phyloP scores from a whole-genome alignment of 768 basidiomycete genomes.

The Rhizopogon vinicolor region DNA sequence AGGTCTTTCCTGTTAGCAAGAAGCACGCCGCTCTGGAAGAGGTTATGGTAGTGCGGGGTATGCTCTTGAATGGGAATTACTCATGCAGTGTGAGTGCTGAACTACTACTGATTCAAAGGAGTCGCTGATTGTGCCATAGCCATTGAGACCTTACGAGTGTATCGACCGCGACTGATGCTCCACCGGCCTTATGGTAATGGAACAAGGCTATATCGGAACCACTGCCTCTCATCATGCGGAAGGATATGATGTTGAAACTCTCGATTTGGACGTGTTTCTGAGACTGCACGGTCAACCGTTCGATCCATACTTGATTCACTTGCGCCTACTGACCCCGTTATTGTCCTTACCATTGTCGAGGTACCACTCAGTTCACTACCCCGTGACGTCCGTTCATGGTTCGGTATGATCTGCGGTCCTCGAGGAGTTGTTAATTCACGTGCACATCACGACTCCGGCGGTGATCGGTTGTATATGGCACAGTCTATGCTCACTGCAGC shows the following conservation, averaged over 20 bases:
- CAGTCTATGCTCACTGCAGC: conserved; percentile 87
- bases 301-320: conserved; percentile 90
- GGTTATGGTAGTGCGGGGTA: conserved; percentile 74
- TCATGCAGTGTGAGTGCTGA: conserved; percentile 70
- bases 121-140: conserved; percentile 39
- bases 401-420: conserved; percentile 80
- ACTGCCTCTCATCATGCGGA: conserved; percentile 92
- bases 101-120: neutral
- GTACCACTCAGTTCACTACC: conserved; percentile 68
- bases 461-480: conserved; percentile 73
- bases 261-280: conserved; percentile 86
- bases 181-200: conserved; percentile 82
- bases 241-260: conserved; percentile 90
- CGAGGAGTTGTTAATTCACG: conserved; percentile 77
- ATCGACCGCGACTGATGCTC: conserved; percentile 83
- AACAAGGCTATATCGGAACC: conserved; percentile 85
- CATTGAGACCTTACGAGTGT: conserved; percentile 87
- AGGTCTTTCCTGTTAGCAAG: conserved; percentile 77
- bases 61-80: conserved; percentile 84
- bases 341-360: conserved; percentile 87
- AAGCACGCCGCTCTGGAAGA: conserved; percentile 85
- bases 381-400: conserved; percentile 85
- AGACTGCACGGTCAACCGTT: conserved; percentile 80
- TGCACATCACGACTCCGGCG: conserved; percentile 45
- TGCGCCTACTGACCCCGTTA: conserved; percentile 87